These are phyloP conservation scores for Myxozyma sirexii DNA, from an alignment of 805 yeast species.

Conservation along the genomic window DNA sequence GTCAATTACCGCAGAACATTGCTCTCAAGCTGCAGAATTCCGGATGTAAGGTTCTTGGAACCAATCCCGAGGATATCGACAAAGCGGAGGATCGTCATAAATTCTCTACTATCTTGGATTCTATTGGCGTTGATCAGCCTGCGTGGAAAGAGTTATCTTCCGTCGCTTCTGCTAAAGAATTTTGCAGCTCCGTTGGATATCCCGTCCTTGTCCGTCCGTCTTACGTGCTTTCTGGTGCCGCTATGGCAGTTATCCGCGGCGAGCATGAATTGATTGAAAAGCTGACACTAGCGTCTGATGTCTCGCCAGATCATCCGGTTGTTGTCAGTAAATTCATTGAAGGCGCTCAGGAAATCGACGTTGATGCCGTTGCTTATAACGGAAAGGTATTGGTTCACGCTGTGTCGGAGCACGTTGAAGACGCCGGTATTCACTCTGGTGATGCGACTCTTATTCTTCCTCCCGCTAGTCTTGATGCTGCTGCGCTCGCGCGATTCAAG, in stretches of 20 bases:
- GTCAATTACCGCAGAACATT: slow-evolving; percentile 96
- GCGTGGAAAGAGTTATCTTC: slow-evolving; percentile 95
- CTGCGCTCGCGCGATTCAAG: slow-evolving; percentile 70
- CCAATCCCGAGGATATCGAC: slow-evolving; percentile 92
- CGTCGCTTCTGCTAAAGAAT: slow-evolving; percentile 76
- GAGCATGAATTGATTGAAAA: slow-evolving; percentile 80
- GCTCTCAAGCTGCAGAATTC: slow-evolving; percentile 78
- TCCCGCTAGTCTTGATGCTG: slow-evolving; percentile 75
- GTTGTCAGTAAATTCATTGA: slow-evolving; percentile 94
- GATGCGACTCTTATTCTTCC: slow-evolving; percentile 96
- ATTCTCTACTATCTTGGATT: slow-evolving; percentile 90
- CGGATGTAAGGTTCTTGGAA: slow-evolving; percentile 89
- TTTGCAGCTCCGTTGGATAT: slow-evolving; percentile 85
- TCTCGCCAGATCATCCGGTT: slow-evolving; percentile 95
- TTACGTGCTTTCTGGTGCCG: slow-evolving; percentile 96
- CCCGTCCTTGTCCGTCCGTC: slow-evolving; percentile 98
- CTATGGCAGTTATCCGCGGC: slow-evolving; percentile 89
- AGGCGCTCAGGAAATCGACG: slow-evolving; percentile 96
- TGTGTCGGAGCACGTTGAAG: slow-evolving; percentile 95
- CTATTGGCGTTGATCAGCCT: slow-evolving; percentile 94
- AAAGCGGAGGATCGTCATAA: slow-evolving; percentile 98
- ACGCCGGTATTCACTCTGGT: slow-evolving; percentile 98
- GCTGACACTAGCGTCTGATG: slow-evolving; percentile 84
- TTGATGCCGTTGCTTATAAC: slow-evolving; percentile 91
- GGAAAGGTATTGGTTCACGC: slow-evolving; percentile 93